These are phyloP conservation scores for Populus davidiana DNA, from an alignment of 345 rosid species.

Conservation along the genomic window DNA sequence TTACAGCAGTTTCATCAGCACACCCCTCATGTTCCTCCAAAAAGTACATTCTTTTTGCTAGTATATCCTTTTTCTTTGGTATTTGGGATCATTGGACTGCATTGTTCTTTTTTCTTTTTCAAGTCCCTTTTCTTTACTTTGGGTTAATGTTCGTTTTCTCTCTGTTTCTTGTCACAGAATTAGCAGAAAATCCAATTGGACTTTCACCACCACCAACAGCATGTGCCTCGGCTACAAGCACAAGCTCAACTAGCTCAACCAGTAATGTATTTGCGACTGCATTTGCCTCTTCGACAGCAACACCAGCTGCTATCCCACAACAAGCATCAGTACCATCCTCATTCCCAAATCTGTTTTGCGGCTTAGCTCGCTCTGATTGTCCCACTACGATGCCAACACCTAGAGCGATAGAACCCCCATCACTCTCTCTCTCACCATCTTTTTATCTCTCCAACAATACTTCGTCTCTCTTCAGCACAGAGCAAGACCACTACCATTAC, in stretches of 20 bases:
- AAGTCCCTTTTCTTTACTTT: neutral
- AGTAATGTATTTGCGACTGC: conserved; percentile 44
- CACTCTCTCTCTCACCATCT: conserved; percentile 66
- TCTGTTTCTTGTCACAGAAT: conserved; percentile 30
- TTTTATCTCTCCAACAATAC: conserved; percentile 45
- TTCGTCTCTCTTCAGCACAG: conserved; percentile 37
- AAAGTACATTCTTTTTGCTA: conserved; percentile 11
- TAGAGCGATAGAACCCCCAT: conserved; percentile 50
- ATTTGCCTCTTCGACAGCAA: conserved; percentile 41
- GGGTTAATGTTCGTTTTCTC: neutral
- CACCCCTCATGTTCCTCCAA: conserved; percentile 13
- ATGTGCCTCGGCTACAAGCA: conserved; percentile 15
- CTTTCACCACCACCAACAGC: conserved; percentile 33
- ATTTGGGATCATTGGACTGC: neutral
- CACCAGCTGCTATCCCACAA: neutral
- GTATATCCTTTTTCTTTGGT: neutral
- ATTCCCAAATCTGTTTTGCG: conserved; percentile 31
- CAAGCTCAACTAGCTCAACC: conserved; percentile 24
- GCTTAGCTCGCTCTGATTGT: conserved; percentile 23
- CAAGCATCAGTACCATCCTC: conserved; percentile 30
- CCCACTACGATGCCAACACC: conserved; percentile 25
- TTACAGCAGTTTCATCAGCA: neutral
- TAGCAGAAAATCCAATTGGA: conserved; percentile 48
- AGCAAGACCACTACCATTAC: conserved; percentile 34
- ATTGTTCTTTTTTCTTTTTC: neutral